Evolutionary conservation across 345 rosid genomes (phyloP).

Genomic region (Syzygium grande): DNA sequence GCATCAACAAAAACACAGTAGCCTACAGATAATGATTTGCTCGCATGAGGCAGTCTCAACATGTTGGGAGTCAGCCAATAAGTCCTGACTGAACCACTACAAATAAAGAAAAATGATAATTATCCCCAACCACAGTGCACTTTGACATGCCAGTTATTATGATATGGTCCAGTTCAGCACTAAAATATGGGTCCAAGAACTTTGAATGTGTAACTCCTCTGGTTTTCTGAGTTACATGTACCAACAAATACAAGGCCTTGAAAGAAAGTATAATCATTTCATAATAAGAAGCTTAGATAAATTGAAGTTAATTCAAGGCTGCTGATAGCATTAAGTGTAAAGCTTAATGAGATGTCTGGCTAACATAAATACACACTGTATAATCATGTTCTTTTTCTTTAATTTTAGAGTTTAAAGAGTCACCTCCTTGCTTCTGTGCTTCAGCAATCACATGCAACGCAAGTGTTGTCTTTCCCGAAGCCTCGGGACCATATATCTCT

Average conservation of each 20-base stretch:
- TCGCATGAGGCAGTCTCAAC: neutral
- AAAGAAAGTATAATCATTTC: neutral
- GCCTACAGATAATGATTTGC: conserved; percentile 28
- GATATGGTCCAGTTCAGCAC: neutral
- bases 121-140: neutral
- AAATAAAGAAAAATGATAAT: neutral
- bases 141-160: neutral
- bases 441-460: conserved; percentile 96
- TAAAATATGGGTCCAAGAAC: neutral
- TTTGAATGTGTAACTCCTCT: neutral
- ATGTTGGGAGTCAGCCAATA: neutral
- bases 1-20: conserved; percentile 93
- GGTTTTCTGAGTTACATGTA: neutral
- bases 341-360: neutral
- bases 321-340: neutral
- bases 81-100: neutral
- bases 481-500: conserved; percentile 98
- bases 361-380: neutral
- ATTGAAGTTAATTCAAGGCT: neutral
- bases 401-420: neutral
- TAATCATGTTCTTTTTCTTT: neutral
- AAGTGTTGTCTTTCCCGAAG: conserved; percentile 96
- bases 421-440: conserved; percentile 97
- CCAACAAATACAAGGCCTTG: neutral
- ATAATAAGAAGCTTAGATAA: neutral